Evolutionary conservation across 768 basidiomycete species (phyloP), one percentile per base, ranked within the genome.

Genomic region (Amanita exitialis): DNA sequence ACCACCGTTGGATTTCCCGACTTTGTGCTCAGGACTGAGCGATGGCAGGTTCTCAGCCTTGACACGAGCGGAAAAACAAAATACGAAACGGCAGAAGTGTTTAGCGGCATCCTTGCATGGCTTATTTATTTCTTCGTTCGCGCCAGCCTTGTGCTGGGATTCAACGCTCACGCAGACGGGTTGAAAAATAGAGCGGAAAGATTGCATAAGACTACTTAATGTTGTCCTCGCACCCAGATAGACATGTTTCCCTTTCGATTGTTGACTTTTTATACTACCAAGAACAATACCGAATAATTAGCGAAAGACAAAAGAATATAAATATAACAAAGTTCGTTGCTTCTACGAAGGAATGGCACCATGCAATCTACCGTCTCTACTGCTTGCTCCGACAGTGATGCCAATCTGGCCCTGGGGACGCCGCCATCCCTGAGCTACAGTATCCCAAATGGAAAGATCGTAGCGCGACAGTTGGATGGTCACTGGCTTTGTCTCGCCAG

Each of bases 401-500:
- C 66, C 66, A 58, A 86, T 80, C 37, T 61, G 70, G 1, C 87
- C 89, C 1, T 65, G 58, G 1, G 90, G 88, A 56, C 76, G 78
- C 54, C 70, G 69, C 89, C 90, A 92, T 2, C 83, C 80, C 63
- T 92, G 90, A 21, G 71, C 69, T 8, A 65, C 74, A 1, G 75
- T 77, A 62, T 91, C 86, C 90, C 88, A 91, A 49, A 87, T 73
- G 18, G 80, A 83, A 57, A 88, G 58, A 56, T 86, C 82, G 57
- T 86, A 81, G 32, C 83, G 71, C 12, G 85, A 81, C 28, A 90
- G 68, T 6, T 70, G 74, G 57, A 90, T 72, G 5, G 68, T 72
- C 1, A 80, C 78, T 6, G 54, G 62, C 52, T 62, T 62, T 21
- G 61, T 72, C 59, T 80, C 62, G 1, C 77, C 77, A 1, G 79